Conservation (phyloP, 1,284 basidiomycete genomes). For the Phellopilus nigrolimitatus region DNA sequence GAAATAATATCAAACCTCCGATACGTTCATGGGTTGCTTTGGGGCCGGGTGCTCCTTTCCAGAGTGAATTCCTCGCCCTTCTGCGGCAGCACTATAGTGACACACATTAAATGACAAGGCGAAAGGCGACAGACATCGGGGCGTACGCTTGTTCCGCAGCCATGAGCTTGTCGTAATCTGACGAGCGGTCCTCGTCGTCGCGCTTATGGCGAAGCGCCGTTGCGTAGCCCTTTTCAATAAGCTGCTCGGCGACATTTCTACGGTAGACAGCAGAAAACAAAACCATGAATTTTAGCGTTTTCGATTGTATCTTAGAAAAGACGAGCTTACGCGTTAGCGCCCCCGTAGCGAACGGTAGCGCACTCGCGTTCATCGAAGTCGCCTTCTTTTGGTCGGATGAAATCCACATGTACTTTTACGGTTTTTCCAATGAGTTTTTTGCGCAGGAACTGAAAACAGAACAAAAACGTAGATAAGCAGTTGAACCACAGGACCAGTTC, state of each 20-base stretch:
- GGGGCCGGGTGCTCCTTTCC: conserved; percentile 80
- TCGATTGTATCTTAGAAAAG: neutral
- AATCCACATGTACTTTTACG: conserved; percentile 83
- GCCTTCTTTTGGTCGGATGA: conserved; percentile 87
- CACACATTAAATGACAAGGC: neutral
- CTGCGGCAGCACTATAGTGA: conserved; percentile 62
- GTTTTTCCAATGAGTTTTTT: conserved; percentile 89
- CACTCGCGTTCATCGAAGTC: conserved; percentile 92
- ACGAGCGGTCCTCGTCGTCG: conserved; percentile 92
- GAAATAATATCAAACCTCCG: conserved; percentile 53
- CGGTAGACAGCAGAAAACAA: conserved; percentile 1
- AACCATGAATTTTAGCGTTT: neutral
- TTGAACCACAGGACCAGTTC: no score
- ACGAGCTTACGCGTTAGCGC: conserved; percentile 59
- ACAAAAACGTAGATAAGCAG: neutral
- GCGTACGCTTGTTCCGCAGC: conserved; percentile 86
- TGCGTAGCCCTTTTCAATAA: conserved; percentile 91
- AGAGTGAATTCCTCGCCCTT: conserved; percentile 86
- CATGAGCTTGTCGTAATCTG: conserved; percentile 94
- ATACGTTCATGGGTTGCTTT: conserved; percentile 79
- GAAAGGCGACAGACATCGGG: neutral
- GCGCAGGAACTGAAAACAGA: conserved; percentile 82
- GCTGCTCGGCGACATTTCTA: conserved; percentile 87
- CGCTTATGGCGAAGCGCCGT: conserved; percentile 88
- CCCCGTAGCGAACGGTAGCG: conserved; percentile 83